Evolutionary conservation across 1,139 yeast species (phyloP).

Genomic region (Candida labiduridarum): DNA sequence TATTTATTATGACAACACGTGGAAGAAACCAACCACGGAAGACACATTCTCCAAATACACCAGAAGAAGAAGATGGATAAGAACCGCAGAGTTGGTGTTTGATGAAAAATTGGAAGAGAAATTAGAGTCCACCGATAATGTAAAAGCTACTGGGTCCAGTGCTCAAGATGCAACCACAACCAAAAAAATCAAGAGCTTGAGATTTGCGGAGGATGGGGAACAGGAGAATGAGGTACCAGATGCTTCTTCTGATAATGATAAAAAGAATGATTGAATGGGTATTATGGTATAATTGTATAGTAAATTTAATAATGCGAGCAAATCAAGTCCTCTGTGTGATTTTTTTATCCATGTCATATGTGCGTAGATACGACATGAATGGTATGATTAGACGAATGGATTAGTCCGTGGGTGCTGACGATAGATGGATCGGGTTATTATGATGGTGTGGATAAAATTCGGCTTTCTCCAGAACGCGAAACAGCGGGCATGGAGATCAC

Average conservation of each 20-base stretch:
- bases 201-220: constrained; percentile 36
- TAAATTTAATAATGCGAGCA: background rate
- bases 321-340: too few species aligned
- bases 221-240: constrained; percentile 17
- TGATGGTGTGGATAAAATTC: background rate
- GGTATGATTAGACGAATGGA: too few species aligned
- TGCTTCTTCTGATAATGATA: constrained; percentile 12
- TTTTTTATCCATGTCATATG: too few species aligned
- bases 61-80: constrained; percentile 91
- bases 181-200: constrained; percentile 36
- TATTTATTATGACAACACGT: constrained; percentile 86
- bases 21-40: constrained; percentile 90
- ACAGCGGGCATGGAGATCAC: background rate
- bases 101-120: constrained; percentile 20
- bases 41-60: constrained; percentile 91
- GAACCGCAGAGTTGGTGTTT: constrained; percentile 85
- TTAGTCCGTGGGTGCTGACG: too few species aligned
- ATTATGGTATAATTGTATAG: background rate
- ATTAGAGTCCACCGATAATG: constrained; percentile 11
- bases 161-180: constrained; percentile 11
- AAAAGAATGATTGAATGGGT: constrained; percentile 12
- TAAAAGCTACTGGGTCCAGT: constrained; percentile 12
- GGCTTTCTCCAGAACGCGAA: constrained; percentile 1
- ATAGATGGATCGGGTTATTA: too few species aligned
- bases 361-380: too few species aligned